Evolutionary conservation across 1,284 basidiomycete genomes (phyloP), one percentile per base, ranked within the genome.

Genomic region (Boletus semigastroideus): DNA sequence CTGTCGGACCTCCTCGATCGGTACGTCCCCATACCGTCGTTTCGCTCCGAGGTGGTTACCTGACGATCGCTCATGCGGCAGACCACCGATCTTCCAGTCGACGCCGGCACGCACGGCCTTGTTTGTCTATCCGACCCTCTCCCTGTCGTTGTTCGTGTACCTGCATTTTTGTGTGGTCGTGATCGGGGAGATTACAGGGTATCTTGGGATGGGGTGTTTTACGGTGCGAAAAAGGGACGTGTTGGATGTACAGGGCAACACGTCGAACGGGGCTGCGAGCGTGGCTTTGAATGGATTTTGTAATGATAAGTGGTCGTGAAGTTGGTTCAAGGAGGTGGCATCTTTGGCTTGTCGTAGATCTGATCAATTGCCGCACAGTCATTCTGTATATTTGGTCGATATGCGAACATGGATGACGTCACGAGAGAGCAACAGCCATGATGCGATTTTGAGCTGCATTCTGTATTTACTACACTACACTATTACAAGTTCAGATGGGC

Each of bases 201-300:
- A 87, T 71, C 78, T 94, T 48, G 92, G 93, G 10, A 90, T 94
- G 55, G 93, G 91, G 0, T 95, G 93, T 72, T 92, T 95, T 65
- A 92, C 89, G 6, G 92, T 94, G 20, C 76, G 85, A 54, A 92
- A 90, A 74, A 90, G 84, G 77, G 90, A 91, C 8, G 25, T 25
- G 3, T 6, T 25, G 25, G 25, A 25, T 25, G 25, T 25, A 7
- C 25, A 25, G 25, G 3, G 25, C 7, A 25, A 25, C 25, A 25
- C 5, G 25, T 4, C 25, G 25, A 25, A 25, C 25, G 25, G 25
- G 25, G 25, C 5, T 25, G 25, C 25, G 25, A 25, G 5, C 25
- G 25, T 25, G 25, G 25, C 5, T 25, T 25, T 75, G 71, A 33
- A 68, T 39, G 56, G 64, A 19, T 41, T 51, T 38, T 53, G 56